A percentile compares a stretch with the other conserved stretches of the same genome.
phyloP scores from a whole-genome alignment of 495 filamentous ascomycete species.

The Chaetomium tenue region DNA sequence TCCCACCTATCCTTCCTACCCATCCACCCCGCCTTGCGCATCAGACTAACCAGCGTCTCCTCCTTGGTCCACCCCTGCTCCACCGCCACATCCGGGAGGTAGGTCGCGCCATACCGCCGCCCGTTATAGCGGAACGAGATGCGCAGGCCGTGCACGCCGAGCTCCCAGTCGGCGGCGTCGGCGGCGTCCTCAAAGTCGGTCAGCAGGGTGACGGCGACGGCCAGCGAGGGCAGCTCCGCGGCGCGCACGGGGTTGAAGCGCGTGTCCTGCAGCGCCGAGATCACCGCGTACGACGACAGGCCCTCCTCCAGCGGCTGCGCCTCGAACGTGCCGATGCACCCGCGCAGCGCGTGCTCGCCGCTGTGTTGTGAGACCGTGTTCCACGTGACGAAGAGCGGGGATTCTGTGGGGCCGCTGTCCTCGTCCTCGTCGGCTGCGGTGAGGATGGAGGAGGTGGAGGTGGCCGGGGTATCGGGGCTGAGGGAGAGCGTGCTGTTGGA shows the following conservation, averaged over 20 bases:
- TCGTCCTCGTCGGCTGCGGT: conserved; percentile 5
- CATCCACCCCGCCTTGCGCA: conserved; percentile 90
- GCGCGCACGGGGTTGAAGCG: conserved; percentile 74
- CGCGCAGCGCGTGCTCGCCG: conserved; percentile 60
- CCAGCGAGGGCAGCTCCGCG: conserved; percentile 65
- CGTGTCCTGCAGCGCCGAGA: conserved; percentile 83
- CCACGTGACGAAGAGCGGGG: conserved; percentile 94
- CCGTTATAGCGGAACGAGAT: conserved; percentile 71
- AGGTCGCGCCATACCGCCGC: conserved; percentile 73
- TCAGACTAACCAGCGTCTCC: conserved; percentile 82
- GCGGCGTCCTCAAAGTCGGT: conserved; percentile 71
- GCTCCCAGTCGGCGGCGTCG: conserved; percentile 76
- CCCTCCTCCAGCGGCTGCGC: conserved; percentile 69
- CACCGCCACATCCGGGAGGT: conserved; percentile 84
- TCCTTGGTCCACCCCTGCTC: conserved; percentile 97
- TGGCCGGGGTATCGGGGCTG: conserved; percentile 36
- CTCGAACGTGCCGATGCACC: conserved; percentile 97
- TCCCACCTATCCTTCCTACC: conserved; percentile 68
- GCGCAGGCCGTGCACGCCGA: conserved; percentile 80
- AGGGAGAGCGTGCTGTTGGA: conserved; percentile 27
- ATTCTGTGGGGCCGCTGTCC: conserved; percentile 22
- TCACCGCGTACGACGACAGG: conserved; percentile 77
- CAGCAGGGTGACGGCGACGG: conserved; percentile 70
- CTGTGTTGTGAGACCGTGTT: conserved; percentile 64
- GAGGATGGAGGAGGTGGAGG: conserved; percentile 14